Evolutionary conservation across 1,284 basidiomycete genomes (phyloP).

Genomic region (Volvariella surrecta): DNA sequence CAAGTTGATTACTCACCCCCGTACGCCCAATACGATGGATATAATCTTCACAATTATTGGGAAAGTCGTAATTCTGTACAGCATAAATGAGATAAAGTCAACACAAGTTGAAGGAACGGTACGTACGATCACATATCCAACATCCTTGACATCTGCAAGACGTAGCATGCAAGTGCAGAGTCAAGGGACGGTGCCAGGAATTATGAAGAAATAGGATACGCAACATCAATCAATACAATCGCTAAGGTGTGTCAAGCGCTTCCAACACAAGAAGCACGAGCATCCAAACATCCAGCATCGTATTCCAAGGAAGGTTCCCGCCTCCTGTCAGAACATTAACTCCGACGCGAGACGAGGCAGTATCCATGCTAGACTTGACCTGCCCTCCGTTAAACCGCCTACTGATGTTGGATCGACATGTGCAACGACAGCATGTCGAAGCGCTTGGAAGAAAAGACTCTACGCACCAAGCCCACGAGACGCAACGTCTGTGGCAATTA

Average conservation of each 20-base stretch:
- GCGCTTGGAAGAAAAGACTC: conserved; percentile 31
- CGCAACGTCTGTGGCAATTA: conserved; percentile 97
- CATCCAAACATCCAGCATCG: conserved; percentile 8
- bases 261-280: conserved; percentile 6
- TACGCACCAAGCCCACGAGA: conserved; percentile 99
- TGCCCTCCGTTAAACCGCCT: background rate
- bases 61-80: conserved; percentile 88
- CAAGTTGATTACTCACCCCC: conserved; percentile 41
- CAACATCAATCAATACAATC: conserved; percentile 14
- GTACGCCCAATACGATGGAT: conserved; percentile 92
- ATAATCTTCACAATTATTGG: conserved; percentile 94
- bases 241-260: no score
- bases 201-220: conserved; percentile 44
- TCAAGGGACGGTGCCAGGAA: conserved; percentile 25
- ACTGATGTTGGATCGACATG: background rate
- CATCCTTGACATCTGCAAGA: conserved; percentile 86
- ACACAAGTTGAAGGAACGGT: conserved; percentile 1
- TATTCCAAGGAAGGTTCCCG: no score
- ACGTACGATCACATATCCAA: conserved; percentile 85
- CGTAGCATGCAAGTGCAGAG: conserved; percentile 15
- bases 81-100: conserved; percentile 11
- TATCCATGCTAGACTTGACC: no score
- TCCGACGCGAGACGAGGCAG: no score
- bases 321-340: no score
- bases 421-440: conserved; percentile 18